Percentiles rank a stretch among this genome's conserved stretches.
phyloP scores from a whole-genome alignment of 2,329 filamentous ascomycete genomes.

The Colletotrichum australisinense region DNA sequence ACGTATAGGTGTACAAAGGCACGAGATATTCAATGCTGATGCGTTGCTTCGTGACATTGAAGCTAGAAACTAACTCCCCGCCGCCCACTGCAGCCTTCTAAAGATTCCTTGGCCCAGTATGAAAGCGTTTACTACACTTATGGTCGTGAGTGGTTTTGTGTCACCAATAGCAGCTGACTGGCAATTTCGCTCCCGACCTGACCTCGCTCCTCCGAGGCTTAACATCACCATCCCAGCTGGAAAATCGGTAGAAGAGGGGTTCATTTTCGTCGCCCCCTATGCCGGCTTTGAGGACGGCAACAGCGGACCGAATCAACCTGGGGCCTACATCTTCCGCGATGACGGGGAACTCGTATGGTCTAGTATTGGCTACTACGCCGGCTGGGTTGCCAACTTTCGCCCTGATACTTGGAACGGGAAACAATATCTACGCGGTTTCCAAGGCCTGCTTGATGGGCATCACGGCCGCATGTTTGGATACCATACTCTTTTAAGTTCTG shows the following conservation, averaged over 20 bases:
- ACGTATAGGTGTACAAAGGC: no score
- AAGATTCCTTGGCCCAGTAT: no score
- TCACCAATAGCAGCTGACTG: conserved; percentile 30
- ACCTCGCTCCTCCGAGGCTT: conserved; percentile 22
- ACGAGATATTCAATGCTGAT: no score
- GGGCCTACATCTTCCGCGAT: conserved; percentile 15
- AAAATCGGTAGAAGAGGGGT: neutral
- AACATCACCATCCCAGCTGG: conserved; percentile 13
- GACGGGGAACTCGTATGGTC: conserved; percentile 28
- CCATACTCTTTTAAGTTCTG: conserved; percentile 40
- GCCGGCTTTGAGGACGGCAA: neutral
- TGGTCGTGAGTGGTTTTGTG: neutral
- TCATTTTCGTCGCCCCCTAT: conserved; percentile 15
- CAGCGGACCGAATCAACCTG: neutral
- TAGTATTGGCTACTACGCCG: conserved; percentile 16
- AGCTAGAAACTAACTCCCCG: no score
- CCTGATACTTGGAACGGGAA: conserved; percentile 11
- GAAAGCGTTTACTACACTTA: no score
- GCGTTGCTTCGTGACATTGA: no score
- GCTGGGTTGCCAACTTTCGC: conserved; percentile 25
- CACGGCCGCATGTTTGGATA: conserved; percentile 45
- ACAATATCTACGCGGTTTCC: conserved; percentile 9
- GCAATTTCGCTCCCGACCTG: conserved; percentile 39
- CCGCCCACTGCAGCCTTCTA: no score
- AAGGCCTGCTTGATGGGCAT: conserved; percentile 39